Conservation (phyloP, 306 rosid species). For the Citrullus colocynthis region DNA sequence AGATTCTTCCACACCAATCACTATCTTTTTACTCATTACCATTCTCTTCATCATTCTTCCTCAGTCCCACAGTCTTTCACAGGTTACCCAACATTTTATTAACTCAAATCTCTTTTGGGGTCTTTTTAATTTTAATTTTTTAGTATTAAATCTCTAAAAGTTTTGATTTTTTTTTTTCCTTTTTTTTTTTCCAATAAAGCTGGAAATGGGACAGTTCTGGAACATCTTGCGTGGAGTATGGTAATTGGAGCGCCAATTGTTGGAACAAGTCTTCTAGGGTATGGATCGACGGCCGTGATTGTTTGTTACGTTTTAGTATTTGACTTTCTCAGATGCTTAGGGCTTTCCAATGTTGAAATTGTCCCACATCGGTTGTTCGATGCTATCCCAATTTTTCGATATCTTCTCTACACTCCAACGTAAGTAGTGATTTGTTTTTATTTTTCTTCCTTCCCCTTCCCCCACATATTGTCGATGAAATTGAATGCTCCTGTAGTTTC, state of each 20-base stretch:
- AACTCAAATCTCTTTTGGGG: not conserved
- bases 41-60: constrained; percentile 80
- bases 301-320: constrained; percentile 42
- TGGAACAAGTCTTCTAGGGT: constrained; percentile 46
- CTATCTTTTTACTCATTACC: constrained; percentile 45
- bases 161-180: not conserved
- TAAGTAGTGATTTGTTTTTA: constrained; percentile 20
- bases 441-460: too few relatives aligned
- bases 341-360: constrained; percentile 69
- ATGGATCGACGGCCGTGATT: constrained; percentile 47
- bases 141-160: not conserved
- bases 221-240: constrained; percentile 40
- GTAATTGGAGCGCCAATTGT: constrained; percentile 57
- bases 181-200: constrained; percentile 20
- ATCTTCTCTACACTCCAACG: constrained; percentile 78
- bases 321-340: constrained; percentile 72
- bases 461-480: not conserved
- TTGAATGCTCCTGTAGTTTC: not conserved
- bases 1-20: constrained; percentile 31
- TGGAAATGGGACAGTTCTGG: constrained; percentile 61
- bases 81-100: constrained; percentile 19
- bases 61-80: constrained; percentile 50
- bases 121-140: not conserved
- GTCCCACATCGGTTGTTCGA: constrained; percentile 47
- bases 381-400: constrained; percentile 43